phyloP scores from a whole-genome alignment of 495 filamentous ascomycete species.

The Neurospora sp. region DNA sequence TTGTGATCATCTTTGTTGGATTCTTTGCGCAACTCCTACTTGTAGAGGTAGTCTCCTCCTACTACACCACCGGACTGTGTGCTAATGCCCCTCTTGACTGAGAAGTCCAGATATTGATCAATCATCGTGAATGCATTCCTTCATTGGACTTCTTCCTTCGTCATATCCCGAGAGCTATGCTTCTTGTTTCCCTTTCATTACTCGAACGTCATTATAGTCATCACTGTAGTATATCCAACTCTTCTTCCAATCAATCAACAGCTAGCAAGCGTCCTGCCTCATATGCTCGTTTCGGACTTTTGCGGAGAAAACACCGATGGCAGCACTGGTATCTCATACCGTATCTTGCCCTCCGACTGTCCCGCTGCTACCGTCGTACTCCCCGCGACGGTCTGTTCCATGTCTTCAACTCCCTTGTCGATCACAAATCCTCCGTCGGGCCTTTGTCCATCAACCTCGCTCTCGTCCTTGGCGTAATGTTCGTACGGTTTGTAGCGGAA shows the following conservation, averaged over 20 bases:
- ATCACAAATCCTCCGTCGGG: neutral
- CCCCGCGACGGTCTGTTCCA: neutral
- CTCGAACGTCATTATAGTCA: neutral
- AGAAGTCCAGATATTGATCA: no score
- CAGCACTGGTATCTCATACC: neutral
- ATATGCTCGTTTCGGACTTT: neutral
- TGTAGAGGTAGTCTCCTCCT: no score
- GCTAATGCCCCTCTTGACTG: no score
- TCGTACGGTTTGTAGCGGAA: neutral
- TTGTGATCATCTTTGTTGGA: no score
- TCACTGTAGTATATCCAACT: neutral
- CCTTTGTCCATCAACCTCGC: neutral
- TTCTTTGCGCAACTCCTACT: no score
- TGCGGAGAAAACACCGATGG: neutral
- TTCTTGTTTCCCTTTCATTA: neutral
- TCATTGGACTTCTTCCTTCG: no score
- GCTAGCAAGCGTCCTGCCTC: neutral
- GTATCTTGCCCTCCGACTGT: neutral
- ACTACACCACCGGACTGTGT: no score
- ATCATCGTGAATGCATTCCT: no score
- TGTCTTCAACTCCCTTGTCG: neutral
- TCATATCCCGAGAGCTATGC: no score
- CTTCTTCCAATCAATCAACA: no score
- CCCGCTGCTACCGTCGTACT: neutral
- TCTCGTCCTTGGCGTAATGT: neutral